phyloP scores from a whole-genome alignment of 2,329 filamentous ascomycete genomes.

The Microthyrium microscopicum region DNA sequence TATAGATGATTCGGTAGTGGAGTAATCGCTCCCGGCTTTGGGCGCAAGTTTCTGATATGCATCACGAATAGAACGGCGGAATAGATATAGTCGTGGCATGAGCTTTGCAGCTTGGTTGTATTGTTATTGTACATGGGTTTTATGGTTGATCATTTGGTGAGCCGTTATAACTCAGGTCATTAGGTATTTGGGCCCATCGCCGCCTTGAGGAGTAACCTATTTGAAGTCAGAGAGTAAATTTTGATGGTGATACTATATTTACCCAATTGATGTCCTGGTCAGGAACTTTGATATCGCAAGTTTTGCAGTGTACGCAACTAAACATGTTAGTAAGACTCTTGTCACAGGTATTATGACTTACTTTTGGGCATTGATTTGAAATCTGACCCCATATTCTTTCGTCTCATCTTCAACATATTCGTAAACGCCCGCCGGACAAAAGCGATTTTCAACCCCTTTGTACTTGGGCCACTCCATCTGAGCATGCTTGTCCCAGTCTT shows the following conservation, averaged over 20 bases:
- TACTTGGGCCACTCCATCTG: slow-evolving; percentile 68
- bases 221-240: background rate
- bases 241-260: background rate
- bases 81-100: background rate
- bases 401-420: slow-evolving; percentile 89
- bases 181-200: slow-evolving; percentile 53
- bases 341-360: slow-evolving; percentile 33
- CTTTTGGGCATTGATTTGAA: slow-evolving; percentile 98
- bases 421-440: slow-evolving; percentile 94
- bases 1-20: too few relatives aligned
- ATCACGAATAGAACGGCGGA: too few relatives aligned
- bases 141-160: too few relatives aligned
- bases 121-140: too few relatives aligned
- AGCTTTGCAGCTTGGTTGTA: background rate
- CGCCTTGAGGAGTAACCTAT: slow-evolving; percentile 66
- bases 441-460: slow-evolving; percentile 87
- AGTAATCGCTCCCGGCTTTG: too few relatives aligned
- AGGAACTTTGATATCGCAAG: slow-evolving; percentile 96
- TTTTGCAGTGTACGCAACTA: slow-evolving; percentile 98
- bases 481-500: slow-evolving; percentile 87
- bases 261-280: slow-evolving; percentile 82
- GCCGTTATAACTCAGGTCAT: too few relatives aligned
- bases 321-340: background rate
- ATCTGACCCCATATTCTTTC: slow-evolving; percentile 76
- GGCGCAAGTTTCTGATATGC: too few relatives aligned